Conservation (phyloP, 768 basidiomycete species). For the Podaxis sp. region DNA sequence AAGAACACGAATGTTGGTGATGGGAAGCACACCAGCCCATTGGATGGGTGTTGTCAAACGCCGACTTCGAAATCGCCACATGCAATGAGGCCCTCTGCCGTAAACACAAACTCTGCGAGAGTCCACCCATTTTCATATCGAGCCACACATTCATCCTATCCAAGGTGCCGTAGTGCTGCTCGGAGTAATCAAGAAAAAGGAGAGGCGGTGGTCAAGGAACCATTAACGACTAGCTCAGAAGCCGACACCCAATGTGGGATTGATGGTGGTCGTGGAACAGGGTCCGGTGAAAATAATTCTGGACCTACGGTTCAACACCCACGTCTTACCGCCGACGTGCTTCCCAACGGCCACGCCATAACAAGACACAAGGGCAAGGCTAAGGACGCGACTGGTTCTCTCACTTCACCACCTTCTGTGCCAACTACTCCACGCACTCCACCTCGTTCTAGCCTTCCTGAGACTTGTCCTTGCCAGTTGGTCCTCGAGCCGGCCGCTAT, state of each 20-base stretch:
- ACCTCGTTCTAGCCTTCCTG: not conserved
- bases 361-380: not conserved
- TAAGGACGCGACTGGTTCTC: not conserved
- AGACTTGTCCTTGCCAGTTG: not conserved
- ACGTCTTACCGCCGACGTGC: not conserved
- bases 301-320: not conserved
- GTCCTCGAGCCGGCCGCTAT: not conserved
- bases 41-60: not conserved
- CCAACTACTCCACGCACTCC: not conserved
- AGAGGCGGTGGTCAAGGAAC: not conserved
- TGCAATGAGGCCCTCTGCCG: not conserved
- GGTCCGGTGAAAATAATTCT: not conserved
- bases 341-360: not conserved
- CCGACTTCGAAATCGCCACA: not conserved
- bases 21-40: not conserved
- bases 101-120: not conserved
- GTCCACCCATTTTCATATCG: not conserved
- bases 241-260: not conserved
- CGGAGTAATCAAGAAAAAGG: not conserved
- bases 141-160: not conserved
- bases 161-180: not conserved
- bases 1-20: not conserved
- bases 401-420: not conserved
- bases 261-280: not conserved
- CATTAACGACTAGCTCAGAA: not conserved